These are phyloP conservation scores for Boletus fagicola DNA, from an alignment of 768 basidiomycete genomes.

Conservation along the genomic window DNA sequence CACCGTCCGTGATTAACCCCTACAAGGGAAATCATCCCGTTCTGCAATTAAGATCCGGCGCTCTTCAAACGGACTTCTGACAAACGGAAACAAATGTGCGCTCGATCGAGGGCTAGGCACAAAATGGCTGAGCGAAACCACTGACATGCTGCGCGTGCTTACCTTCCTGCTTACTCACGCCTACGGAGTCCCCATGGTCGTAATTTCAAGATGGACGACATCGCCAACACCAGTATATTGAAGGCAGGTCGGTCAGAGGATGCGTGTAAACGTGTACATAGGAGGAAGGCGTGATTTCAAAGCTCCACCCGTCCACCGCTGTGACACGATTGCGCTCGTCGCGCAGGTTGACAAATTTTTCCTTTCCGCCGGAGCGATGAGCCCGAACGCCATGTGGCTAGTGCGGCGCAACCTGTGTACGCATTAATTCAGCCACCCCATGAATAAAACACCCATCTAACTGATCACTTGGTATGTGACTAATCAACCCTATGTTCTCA, in stretches of 20 bases:
- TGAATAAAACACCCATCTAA: constrained; percentile 60
- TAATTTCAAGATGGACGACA: constrained; percentile 58
- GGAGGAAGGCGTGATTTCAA: neutral
- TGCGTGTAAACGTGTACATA: neutral
- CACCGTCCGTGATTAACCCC: constrained; percentile 68
- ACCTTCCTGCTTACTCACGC: constrained; percentile 40
- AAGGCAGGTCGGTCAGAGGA: neutral
- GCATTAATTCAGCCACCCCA: constrained; percentile 1
- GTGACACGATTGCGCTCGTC: constrained; percentile 49
- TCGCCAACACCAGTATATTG: constrained; percentile 45
- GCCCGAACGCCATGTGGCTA: constrained; percentile 50
- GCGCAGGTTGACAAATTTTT: constrained; percentile 68
- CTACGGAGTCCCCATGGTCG: constrained; percentile 55
- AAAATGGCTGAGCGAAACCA: neutral
- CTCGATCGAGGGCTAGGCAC: constrained; percentile 56
- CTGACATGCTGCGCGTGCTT: constrained; percentile 2
- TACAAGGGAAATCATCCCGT: neutral
- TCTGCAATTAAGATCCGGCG: neutral
- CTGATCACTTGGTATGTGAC: constrained; percentile 51
- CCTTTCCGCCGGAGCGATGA: constrained; percentile 70
- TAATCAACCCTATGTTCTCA: constrained; percentile 79
- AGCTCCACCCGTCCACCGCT: constrained; percentile 32
- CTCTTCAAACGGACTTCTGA: constrained; percentile 43
- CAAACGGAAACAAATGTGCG: constrained; percentile 72
- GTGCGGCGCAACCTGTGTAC: neutral